phyloP scores from a whole-genome alignment of 768 basidiomycete genomes.

The Leccinellum rugosiceps region DNA sequence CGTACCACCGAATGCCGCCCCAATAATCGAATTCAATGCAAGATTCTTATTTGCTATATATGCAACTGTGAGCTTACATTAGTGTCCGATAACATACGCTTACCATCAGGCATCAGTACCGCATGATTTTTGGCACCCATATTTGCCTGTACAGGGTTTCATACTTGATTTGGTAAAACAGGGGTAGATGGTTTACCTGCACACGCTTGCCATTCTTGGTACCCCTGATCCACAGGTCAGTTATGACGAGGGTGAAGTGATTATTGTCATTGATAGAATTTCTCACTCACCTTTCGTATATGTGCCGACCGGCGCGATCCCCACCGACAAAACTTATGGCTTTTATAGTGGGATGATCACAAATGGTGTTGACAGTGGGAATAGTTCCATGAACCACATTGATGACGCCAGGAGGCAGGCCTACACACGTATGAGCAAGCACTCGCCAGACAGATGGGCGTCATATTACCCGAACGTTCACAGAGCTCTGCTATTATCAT shows the following conservation, averaged over 20 bases:
- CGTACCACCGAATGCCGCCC: conserved; percentile 89
- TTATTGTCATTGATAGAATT: not conserved
- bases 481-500: conserved; percentile 98
- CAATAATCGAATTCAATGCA: conserved; percentile 86
- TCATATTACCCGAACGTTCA: conserved; percentile 63
- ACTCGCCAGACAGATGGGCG: not conserved
- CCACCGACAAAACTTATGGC: conserved; percentile 98
- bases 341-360: conserved; percentile 86
- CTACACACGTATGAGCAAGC: conserved; percentile 30
- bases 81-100: conserved; percentile 14
- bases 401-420: conserved; percentile 82
- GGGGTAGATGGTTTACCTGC: conserved; percentile 42
- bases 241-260: not conserved
- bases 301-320: conserved; percentile 89
- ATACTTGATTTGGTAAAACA: not conserved
- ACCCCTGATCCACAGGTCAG: conserved; percentile 47
- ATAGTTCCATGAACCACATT: conserved; percentile 90
- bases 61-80: not conserved
- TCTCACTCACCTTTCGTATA: conserved; percentile 69
- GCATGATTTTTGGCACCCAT: conserved; percentile 98
- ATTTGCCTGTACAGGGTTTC: conserved; percentile 46
- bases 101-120: conserved; percentile 91
- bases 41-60: conserved; percentile 82
- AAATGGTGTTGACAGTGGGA: conserved; percentile 89
- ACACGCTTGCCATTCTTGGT: conserved; percentile 87